These are phyloP conservation scores for Simplicillium aogashimaense DNA, from an alignment of 2,329 filamentous ascomycete species.

Conservation along the genomic window DNA sequence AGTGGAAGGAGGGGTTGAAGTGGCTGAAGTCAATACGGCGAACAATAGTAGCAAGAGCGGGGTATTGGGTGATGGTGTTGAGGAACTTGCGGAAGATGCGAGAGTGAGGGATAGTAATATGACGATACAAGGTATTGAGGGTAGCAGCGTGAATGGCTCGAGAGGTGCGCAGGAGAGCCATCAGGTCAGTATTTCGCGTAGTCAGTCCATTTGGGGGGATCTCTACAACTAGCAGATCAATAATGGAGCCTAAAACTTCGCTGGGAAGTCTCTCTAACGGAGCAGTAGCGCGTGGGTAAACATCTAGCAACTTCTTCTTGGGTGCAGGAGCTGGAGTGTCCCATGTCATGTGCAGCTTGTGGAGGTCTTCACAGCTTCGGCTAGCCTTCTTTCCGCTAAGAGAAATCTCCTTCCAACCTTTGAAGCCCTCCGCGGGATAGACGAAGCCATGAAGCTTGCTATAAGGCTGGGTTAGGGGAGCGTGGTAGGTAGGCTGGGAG, in stretches of 20 bases:
- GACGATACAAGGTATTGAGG: slow-evolving; percentile 63
- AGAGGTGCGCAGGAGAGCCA: slow-evolving; percentile 69
- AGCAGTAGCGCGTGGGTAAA: slow-evolving; percentile 35
- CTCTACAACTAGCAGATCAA: slow-evolving; percentile 64
- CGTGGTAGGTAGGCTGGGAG: slow-evolving; percentile 34
- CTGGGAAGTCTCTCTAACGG: slow-evolving; percentile 58
- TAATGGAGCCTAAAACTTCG: slow-evolving; percentile 68
- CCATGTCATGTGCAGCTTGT: slow-evolving; percentile 45
- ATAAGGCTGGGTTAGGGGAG: slow-evolving; percentile 43
- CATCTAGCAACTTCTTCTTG: slow-evolving; percentile 18
- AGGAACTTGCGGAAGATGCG: slow-evolving; percentile 76
- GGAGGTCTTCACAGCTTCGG: slow-evolving; percentile 51
- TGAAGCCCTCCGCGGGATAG: slow-evolving; percentile 47
- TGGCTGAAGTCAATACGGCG: slow-evolving; percentile 76
- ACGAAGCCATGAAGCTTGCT: slow-evolving; percentile 49
- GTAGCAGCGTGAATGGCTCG: slow-evolving; percentile 63
- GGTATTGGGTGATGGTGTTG: slow-evolving; percentile 55
- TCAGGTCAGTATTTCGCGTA: slow-evolving; percentile 67
- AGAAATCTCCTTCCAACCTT: slow-evolving; percentile 53
- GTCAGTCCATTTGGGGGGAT: slow-evolving; percentile 63
- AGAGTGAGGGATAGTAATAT: slow-evolving; percentile 76
- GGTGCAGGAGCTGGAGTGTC: slow-evolving; percentile 27
- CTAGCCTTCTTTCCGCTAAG: slow-evolving; percentile 49
- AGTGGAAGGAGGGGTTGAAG: slow-evolving; percentile 71
- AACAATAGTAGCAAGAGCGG: slow-evolving; percentile 63